Percentiles rank a stretch among this genome's conserved stretches.
Conservation (phyloP, 805 yeast species). For the Candida pseudofarinosa region DNA sequence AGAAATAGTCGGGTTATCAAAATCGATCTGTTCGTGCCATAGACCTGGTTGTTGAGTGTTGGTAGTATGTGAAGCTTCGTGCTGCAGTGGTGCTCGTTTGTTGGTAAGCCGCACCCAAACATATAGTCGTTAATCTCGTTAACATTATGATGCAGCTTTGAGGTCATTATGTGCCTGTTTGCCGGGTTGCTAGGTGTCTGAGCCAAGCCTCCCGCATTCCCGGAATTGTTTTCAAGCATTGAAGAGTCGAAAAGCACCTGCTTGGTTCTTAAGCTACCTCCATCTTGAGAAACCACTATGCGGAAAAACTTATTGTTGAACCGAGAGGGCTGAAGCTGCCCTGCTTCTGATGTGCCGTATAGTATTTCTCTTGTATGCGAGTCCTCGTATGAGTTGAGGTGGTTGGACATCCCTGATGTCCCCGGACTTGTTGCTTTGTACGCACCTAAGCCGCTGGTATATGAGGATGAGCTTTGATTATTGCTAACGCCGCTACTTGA, state of each 20-base stretch:
- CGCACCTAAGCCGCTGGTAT: background rate
- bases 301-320: constrained; percentile 34
- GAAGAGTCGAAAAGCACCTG: constrained; percentile 47
- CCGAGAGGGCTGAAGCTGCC: constrained; percentile 22
- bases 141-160: constrained; percentile 35
- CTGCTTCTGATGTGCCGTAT: constrained; percentile 38
- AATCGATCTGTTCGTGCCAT: constrained; percentile 30
- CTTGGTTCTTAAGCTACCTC: constrained; percentile 42
- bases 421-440: background rate
- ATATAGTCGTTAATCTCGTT: constrained; percentile 47
- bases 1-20: constrained; percentile 45
- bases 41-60: constrained; percentile 31
- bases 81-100: constrained; percentile 39
- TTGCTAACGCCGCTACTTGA: background rate
- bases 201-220: background rate
- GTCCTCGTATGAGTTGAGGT: constrained; percentile 36
- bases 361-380: constrained; percentile 42
- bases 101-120: constrained; percentile 56
- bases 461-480: background rate
- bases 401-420: background rate
- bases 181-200: background rate
- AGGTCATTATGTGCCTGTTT: constrained; percentile 18
- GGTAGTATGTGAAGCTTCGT: constrained; percentile 50
- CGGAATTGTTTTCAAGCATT: constrained; percentile 17
- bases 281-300: constrained; percentile 49